phyloP scores from a whole-genome alignment of 495 filamentous ascomycete genomes.

The Lophium mytilinum region DNA sequence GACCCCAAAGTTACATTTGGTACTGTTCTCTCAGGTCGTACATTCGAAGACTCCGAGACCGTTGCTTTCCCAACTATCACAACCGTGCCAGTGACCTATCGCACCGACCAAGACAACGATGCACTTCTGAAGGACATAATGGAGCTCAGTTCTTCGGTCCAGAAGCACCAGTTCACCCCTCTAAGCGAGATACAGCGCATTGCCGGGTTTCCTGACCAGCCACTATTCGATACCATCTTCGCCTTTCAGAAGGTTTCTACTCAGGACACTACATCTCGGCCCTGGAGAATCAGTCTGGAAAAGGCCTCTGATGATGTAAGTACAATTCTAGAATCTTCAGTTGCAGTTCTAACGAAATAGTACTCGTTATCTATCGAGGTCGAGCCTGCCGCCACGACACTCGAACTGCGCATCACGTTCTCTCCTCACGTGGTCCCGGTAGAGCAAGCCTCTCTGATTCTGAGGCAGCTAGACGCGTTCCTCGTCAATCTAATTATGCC shows the following conservation, averaged over 20 bases:
- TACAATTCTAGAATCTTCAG: slow-evolving; percentile 34
- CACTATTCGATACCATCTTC: slow-evolving; percentile 71
- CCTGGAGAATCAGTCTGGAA: slow-evolving; percentile 47
- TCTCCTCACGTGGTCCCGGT: slow-evolving; percentile 49
- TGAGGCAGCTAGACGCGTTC: slow-evolving; percentile 53
- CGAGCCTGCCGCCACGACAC: slow-evolving; percentile 41
- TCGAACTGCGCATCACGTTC: slow-evolving; percentile 56
- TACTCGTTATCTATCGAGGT: slow-evolving; percentile 69
- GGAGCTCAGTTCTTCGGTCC: slow-evolving; percentile 49
- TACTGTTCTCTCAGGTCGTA: slow-evolving; percentile 60
- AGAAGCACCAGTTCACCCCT: slow-evolving; percentile 61
- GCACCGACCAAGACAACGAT: slow-evolving; percentile 42
- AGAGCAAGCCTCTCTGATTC: slow-evolving; percentile 52
- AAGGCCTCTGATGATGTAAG: slow-evolving; percentile 44
- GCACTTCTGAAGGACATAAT: slow-evolving; percentile 51
- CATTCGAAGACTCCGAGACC: slow-evolving; percentile 42
- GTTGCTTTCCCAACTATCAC: slow-evolving; percentile 64
- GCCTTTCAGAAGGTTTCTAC: slow-evolving; percentile 58
- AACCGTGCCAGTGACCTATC: slow-evolving; percentile 57
- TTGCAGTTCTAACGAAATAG: slow-evolving; percentile 1
- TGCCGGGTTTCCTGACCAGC: slow-evolving; percentile 47
- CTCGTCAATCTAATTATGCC: slow-evolving; percentile 39
- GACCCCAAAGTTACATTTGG: slow-evolving; percentile 63
- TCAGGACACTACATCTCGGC: neutral
- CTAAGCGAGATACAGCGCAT: slow-evolving; percentile 59